These are phyloP conservation scores for Gautieria morchelliformis DNA, from an alignment of 768 basidiomycete genomes.

Conservation along the genomic window DNA sequence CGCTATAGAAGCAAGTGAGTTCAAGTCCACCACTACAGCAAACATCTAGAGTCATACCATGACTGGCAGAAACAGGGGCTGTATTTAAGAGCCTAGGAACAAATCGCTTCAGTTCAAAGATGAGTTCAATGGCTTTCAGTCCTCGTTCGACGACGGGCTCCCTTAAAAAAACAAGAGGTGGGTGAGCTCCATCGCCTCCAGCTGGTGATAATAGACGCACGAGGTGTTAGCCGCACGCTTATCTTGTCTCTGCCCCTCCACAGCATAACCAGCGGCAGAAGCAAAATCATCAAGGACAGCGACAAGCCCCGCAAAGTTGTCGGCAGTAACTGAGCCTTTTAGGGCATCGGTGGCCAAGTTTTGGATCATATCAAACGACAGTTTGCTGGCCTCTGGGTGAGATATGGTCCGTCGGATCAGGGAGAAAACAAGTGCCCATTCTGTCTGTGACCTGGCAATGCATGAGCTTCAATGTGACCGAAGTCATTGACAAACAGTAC, in stretches of 20 bases:
- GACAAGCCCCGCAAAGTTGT: conserved; percentile 75
- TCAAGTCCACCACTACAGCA: neutral
- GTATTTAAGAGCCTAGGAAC: conserved; percentile 49
- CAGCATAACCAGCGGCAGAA: conserved; percentile 51
- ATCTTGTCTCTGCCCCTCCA: conserved; percentile 43
- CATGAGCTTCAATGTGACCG: neutral
- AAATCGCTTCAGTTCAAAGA: conserved; percentile 62
- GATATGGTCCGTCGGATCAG: conserved; percentile 77
- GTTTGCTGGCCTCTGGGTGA: conserved; percentile 78
- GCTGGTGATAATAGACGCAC: conserved; percentile 1
- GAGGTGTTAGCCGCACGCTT: conserved; percentile 17
- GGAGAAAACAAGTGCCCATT: conserved; percentile 91
- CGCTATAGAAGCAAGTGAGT: conserved; percentile 28
- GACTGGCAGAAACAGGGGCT: conserved; percentile 28
- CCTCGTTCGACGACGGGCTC: conserved; percentile 76
- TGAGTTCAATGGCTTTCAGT: conserved; percentile 68
- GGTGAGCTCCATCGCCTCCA: neutral
- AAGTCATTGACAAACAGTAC: neutral
- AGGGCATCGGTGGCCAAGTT: conserved; percentile 55
- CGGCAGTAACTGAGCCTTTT: conserved; percentile 48
- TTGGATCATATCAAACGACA: conserved; percentile 73
- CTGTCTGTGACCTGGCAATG: conserved; percentile 67
- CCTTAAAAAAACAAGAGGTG: conserved; percentile 25
- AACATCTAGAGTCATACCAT: conserved; percentile 32
- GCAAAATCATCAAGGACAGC: conserved; percentile 84